Evolutionary conservation across 176 grass and related monocot genomes (phyloP), one percentile per base, ranked within the genome.

Genomic region (Tillandsia fasciculata): DNA sequence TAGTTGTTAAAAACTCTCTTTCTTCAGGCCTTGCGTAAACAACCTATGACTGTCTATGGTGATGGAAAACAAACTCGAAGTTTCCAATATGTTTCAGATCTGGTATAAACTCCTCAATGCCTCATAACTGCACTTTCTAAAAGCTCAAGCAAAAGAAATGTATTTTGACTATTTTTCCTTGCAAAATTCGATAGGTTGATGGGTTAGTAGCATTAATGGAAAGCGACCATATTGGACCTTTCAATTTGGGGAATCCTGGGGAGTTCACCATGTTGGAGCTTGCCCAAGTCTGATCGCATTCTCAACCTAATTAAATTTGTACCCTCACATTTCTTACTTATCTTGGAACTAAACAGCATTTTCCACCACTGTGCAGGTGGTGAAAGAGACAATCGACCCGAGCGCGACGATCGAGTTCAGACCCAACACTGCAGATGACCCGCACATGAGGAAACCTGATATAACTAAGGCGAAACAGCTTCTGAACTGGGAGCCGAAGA

Each of bases 181-280:
- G 22, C 56, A 9, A 65, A 86, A 74, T 26, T 80, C 48, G 1
- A 10, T 79, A 96, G 92, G 92, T 96, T 50, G 85, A 91, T 80
- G 92, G 88, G 49, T 82, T 91, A 77, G 73, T 96, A 78, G 82
- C 80, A 64, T 52, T 96, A 64, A 96, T 96, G 92, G 88, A 96
- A 85, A 75, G 81, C 52, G 77, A 92, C 12, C 84, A 96, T 64
- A 79, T 87, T 52, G 89, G 89, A 71, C 93, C 93, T 61, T 96
- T 96, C 77, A 96, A 96, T 79, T 96, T 96, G 76, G 93, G 89
- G 48, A 96, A 92, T 85, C 93, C 93, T 15, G 89, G 83, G 48
- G 93, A 96, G 64, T 96, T 96, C 83, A 96, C 89, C 70, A 96
- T 96, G 86, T 77, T 90, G 68, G 93, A 96, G 77, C 83, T 96